Conservation (phyloP, 2,329 filamentous ascomycete genomes). For the Dactylellina sp. region DNA sequence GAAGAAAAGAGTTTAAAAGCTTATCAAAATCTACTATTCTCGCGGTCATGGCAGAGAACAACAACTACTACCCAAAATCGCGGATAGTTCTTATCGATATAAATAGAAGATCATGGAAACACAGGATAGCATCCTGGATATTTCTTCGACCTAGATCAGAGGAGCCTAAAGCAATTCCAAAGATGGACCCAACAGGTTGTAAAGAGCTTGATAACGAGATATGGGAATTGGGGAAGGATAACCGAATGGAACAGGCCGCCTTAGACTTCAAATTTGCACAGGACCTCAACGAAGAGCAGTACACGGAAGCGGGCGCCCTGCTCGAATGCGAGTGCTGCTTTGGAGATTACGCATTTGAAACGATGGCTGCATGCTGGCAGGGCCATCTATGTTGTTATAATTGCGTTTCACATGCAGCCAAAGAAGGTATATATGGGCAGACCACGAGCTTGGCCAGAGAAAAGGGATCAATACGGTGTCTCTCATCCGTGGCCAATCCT, state of each 20-base stretch:
- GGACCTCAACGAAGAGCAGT: constrained; percentile 67
- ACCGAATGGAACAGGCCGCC: constrained; percentile 63
- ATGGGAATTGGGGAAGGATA: constrained; percentile 64
- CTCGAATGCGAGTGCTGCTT: constrained; percentile 85
- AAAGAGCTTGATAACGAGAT: constrained; percentile 68
- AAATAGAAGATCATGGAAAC: constrained; percentile 80
- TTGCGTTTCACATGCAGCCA: constrained; percentile 83
- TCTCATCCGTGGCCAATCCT: constrained; percentile 78
- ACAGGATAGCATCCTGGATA: constrained; percentile 78
- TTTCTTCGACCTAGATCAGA: constrained; percentile 67
- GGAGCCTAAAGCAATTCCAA: constrained; percentile 35
- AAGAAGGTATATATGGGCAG: constrained; percentile 91
- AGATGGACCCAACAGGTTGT: constrained; percentile 49
- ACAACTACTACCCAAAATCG: constrained; percentile 80
- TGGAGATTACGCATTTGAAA: constrained; percentile 76
- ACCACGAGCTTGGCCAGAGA: constrained; percentile 85
- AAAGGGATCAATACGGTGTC: constrained; percentile 80
- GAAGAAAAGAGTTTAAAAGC: constrained; percentile 47
- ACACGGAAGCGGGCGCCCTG: constrained; percentile 66
- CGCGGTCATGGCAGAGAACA: constrained; percentile 82
- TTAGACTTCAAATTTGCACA: constrained; percentile 63
- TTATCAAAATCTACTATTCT: constrained; percentile 70
- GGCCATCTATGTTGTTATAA: constrained; percentile 82
- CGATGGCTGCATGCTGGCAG: constrained; percentile 76
- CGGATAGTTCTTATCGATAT: constrained; percentile 76